Evolutionary conservation across 768 basidiomycete species (phyloP).

Genomic region (Leccinellum albellum): DNA sequence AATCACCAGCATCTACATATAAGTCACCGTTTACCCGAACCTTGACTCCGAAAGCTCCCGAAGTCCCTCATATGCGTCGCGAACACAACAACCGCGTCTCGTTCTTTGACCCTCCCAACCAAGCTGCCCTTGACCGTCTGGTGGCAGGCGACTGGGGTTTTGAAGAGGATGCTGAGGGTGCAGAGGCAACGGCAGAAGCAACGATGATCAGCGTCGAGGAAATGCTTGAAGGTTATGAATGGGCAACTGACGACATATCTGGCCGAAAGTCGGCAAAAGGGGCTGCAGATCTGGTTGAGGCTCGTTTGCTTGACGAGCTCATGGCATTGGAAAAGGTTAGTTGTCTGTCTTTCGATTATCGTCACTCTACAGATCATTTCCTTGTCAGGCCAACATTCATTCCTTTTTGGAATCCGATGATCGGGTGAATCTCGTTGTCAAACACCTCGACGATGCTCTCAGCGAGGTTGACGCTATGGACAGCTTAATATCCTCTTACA

Average conservation of each 20-base stretch:
- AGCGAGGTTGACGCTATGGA: conserved; percentile 89
- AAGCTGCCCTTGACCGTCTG: conserved; percentile 67
- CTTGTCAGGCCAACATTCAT: conserved; percentile 79
- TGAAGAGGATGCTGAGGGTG: conserved; percentile 52
- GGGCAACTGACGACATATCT: conserved; percentile 80
- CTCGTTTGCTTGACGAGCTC: conserved; percentile 82
- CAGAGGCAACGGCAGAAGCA: conserved; percentile 73
- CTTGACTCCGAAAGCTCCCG: conserved; percentile 32
- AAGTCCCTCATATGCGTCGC: conserved; percentile 38
- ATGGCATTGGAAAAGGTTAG: conserved; percentile 89
- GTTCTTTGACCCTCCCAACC: conserved; percentile 78
- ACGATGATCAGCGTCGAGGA: conserved; percentile 93
- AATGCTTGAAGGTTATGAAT: conserved; percentile 98
- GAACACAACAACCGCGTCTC: conserved; percentile 71
- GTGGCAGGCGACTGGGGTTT: conserved; percentile 44
- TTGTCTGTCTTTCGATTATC: neutral
- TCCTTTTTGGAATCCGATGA: conserved; percentile 97
- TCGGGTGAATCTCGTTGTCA: conserved; percentile 78
- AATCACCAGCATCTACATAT: conserved; percentile 13
- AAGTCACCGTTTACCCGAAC: conserved; percentile 26
- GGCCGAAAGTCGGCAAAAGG: conserved; percentile 61
- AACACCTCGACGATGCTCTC: conserved; percentile 85
- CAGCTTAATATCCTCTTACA: conserved; percentile 84
- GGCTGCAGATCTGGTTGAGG: conserved; percentile 89
- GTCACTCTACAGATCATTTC: neutral